Evolutionary conservation across 2,329 filamentous ascomycete genomes (phyloP).

Genomic region (Fusarium fracticaudum): DNA sequence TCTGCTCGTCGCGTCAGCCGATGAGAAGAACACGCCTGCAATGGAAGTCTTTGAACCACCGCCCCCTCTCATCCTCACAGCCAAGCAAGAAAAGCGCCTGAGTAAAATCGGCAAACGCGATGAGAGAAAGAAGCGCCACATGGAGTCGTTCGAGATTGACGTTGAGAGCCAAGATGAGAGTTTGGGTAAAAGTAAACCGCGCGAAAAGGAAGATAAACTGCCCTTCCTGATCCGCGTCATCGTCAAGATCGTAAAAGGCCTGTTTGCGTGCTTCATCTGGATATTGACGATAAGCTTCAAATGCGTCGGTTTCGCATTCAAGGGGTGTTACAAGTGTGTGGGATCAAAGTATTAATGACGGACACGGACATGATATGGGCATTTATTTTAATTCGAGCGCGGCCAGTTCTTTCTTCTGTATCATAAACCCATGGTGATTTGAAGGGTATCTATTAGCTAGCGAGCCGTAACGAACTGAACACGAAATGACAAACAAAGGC

Average conservation of each 20-base stretch:
- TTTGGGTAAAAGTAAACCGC: constrained; percentile 49
- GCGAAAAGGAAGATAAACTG: constrained; percentile 57
- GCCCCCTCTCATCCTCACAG: constrained; percentile 49
- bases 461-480: constrained; percentile 36
- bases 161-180: constrained; percentile 69
- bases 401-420: constrained; percentile 29
- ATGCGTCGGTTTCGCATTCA: constrained; percentile 60
- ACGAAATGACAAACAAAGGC: constrained; percentile 19
- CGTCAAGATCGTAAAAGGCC: constrained; percentile 61
- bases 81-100: constrained; percentile 41
- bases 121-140: constrained; percentile 49
- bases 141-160: constrained; percentile 69
- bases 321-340: constrained; percentile 61
- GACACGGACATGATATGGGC: not conserved
- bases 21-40: constrained; percentile 58
- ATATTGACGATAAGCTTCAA: constrained; percentile 65
- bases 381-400: constrained; percentile 4
- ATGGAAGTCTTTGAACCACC: constrained; percentile 69
- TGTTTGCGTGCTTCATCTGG: constrained; percentile 69
- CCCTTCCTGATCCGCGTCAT: constrained; percentile 60
- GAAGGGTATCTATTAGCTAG: constrained; percentile 42
- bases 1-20: constrained; percentile 66
- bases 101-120: constrained; percentile 46
- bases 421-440: constrained; percentile 42
- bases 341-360: constrained; percentile 52